These are phyloP conservation scores for Debaryomyces psychrophilus DNA, from an alignment of 1,139 yeast genomes.

Conservation along the genomic window DNA sequence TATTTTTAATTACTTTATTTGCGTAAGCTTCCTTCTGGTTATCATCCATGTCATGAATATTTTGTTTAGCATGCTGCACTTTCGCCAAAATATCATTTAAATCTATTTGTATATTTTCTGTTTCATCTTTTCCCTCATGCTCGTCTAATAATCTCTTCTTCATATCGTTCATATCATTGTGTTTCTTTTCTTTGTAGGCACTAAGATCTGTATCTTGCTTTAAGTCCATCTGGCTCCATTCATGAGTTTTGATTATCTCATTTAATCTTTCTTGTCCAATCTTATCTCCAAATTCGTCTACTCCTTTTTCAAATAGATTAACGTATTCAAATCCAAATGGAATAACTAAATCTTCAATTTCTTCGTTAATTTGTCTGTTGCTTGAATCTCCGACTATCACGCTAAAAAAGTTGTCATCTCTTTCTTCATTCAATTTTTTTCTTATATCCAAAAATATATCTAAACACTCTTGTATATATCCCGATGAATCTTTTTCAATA, in stretches of 20 bases:
- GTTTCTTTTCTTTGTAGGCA: constrained; percentile 24
- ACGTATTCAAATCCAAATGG: constrained; percentile 38
- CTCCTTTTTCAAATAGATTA: constrained; percentile 26
- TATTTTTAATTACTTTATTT: constrained; percentile 37
- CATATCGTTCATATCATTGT: constrained; percentile 31
- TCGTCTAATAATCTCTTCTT: constrained; percentile 27
- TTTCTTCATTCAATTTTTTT: constrained; percentile 16
- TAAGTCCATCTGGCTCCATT: constrained; percentile 35
- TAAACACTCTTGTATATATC: constrained; percentile 21
- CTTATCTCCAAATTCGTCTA: constrained; percentile 31
- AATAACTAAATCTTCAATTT: constrained; percentile 35
- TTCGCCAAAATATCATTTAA: constrained; percentile 32
- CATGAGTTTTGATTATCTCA: constrained; percentile 45
- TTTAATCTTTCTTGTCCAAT: constrained; percentile 33
- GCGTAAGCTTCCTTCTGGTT: constrained; percentile 35
- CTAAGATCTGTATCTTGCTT: neutral
- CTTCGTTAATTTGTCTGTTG: constrained; percentile 17
- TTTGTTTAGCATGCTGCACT: constrained; percentile 34
- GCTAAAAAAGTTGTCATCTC: constrained; percentile 27
- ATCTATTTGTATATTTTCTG: constrained; percentile 21
- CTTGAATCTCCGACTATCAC: constrained; percentile 27
- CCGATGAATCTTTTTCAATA: constrained; percentile 20
- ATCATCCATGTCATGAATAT: constrained; percentile 27
- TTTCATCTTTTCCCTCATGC: constrained; percentile 15
- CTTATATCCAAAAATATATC: constrained; percentile 21